Conservation (phyloP, 78 protist species). For the Paratrimastix pyriformis region DNA sequence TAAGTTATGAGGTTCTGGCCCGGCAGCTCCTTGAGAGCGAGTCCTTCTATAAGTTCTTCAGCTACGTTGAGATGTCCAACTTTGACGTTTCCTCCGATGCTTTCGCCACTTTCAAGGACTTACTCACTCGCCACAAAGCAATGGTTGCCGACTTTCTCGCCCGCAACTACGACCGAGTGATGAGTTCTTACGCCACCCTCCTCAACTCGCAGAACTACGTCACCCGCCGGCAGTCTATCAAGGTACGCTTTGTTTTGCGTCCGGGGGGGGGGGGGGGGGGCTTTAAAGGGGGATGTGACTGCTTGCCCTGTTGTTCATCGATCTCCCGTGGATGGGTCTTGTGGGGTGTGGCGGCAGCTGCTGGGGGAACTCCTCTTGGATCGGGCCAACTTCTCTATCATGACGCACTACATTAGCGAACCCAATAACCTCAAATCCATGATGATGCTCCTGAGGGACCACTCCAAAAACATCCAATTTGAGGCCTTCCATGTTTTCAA, state of each 20-base stretch:
- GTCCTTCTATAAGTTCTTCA: conserved; percentile 52
- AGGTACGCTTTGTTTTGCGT: conserved; percentile 31
- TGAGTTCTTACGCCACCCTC: conserved; percentile 47
- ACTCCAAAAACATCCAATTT: conserved; percentile 68
- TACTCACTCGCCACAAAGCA: conserved; percentile 62
- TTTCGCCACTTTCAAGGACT: conserved; percentile 66
- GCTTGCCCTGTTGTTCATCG: not conserved
- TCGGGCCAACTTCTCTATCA: conserved; percentile 74
- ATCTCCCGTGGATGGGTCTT: not conserved
- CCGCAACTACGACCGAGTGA: conserved; percentile 52
- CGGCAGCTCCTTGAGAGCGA: conserved; percentile 25
- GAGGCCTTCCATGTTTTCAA: conserved; percentile 96
- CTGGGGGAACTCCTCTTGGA: conserved; percentile 87
- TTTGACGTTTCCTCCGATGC: conserved; percentile 90
- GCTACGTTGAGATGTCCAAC: conserved; percentile 51
- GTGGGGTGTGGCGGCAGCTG: conserved; percentile 31
- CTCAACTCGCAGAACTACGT: conserved; percentile 69
- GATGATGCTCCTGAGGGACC: conserved; percentile 81
- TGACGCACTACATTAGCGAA: conserved; percentile 72
- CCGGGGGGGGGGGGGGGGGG: not conserved
- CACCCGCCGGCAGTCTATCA: conserved; percentile 77
- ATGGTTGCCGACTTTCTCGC: conserved; percentile 54
- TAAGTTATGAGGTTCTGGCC: conserved; percentile 57
- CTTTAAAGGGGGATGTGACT: not conserved
- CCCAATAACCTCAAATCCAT: conserved; percentile 68